phyloP scores from a whole-genome alignment of 2,329 filamentous ascomycete genomes.

The Cercospora berteroae region DNA sequence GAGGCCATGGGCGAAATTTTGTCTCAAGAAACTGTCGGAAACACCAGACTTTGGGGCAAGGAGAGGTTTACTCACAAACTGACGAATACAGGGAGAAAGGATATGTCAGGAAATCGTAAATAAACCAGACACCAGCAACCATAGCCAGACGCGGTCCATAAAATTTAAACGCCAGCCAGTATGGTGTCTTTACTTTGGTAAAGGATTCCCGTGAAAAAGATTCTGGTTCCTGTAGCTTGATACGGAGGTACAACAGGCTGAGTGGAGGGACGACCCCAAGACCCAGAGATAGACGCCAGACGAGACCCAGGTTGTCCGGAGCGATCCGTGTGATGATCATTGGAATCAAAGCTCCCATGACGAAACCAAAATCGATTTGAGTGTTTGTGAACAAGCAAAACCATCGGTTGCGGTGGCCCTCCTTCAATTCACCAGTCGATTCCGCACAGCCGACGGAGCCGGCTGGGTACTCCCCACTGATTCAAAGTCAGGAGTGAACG shows the following conservation, averaged over 20 bases:
- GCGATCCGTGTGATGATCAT: constrained; percentile 52
- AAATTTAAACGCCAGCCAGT: constrained; percentile 56
- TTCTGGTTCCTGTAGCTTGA: constrained; percentile 74
- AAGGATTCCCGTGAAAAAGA: constrained; percentile 71
- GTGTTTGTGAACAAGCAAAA: constrained; percentile 77
- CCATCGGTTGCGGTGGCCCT: constrained; percentile 81
- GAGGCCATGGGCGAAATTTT: no score
- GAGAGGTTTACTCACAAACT: constrained; percentile 44
- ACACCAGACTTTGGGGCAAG: no score
- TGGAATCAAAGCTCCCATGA: constrained; percentile 75
- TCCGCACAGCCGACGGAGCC: constrained; percentile 83
- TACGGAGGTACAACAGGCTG: constrained; percentile 66
- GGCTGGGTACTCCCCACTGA: constrained; percentile 68
- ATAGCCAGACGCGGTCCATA: constrained; percentile 72
- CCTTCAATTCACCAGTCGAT: constrained; percentile 76
- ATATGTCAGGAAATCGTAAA: constrained; percentile 77
- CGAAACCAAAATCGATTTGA: constrained; percentile 82
- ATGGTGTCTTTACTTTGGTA: constrained; percentile 53
- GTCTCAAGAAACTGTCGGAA: no score
- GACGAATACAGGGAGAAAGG: constrained; percentile 83
- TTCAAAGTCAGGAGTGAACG: background rate
- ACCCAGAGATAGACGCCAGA: constrained; percentile 79
- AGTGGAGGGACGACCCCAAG: constrained; percentile 76
- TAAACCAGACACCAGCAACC: constrained; percentile 78
- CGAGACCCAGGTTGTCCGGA: constrained; percentile 62